These are phyloP conservation scores for Arachis stenosperma DNA, from an alignment of 306 rosid species.

Conservation along the genomic window DNA sequence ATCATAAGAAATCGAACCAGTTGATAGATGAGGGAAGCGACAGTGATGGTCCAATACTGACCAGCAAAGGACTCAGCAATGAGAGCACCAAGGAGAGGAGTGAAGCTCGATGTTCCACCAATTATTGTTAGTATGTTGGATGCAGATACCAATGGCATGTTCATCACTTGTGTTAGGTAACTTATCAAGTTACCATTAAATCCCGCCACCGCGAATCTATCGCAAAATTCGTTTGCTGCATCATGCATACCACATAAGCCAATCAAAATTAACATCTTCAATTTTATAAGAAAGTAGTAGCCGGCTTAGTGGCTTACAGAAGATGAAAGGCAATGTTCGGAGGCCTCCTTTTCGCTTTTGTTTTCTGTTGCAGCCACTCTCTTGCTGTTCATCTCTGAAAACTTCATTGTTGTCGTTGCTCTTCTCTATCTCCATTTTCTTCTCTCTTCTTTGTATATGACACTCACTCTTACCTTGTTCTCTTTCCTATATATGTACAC, in stretches of 20 bases:
- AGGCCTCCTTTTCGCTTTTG: constrained; percentile 55
- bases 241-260: constrained; percentile 7
- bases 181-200: constrained; percentile 74
- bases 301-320: constrained; percentile 38
- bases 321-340: constrained; percentile 67
- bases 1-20: constrained; percentile 38
- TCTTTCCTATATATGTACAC: no score
- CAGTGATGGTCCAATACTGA: constrained; percentile 40
- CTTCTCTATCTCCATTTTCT: constrained; percentile 39
- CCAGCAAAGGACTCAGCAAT: constrained; percentile 50
- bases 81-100: constrained; percentile 57
- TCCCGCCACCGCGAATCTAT: constrained; percentile 70
- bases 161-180: constrained; percentile 69
- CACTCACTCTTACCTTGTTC: no score
- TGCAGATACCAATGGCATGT: constrained; percentile 75
- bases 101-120: constrained; percentile 66
- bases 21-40: constrained; percentile 54
- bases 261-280: background rate
- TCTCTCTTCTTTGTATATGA: background rate
- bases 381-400: background rate
- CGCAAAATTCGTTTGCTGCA: constrained; percentile 87
- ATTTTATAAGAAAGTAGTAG: no score
- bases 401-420: constrained; percentile 18
- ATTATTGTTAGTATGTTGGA: constrained; percentile 73
- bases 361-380: constrained; percentile 24